Evolutionary conservation across 2,329 filamentous ascomycete genomes (phyloP), one percentile per base, ranked within the genome.

Genomic region (Geosmithia morbida): DNA sequence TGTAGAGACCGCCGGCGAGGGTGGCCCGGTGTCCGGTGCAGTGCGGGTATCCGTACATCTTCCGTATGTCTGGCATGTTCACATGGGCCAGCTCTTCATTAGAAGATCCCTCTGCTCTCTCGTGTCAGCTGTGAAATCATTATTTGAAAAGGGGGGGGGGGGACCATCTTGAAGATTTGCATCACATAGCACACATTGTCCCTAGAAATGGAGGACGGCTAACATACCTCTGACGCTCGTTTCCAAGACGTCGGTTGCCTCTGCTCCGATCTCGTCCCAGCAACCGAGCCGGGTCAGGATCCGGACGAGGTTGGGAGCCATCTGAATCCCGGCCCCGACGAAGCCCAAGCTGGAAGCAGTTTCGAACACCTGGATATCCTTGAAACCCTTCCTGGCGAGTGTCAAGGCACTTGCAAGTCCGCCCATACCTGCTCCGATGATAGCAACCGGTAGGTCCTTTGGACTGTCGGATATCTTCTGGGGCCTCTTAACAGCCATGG

Each of bases 311-410:
- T 92, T 92, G 1, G 85, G 85, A 0, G 86, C 85, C 48, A 90
- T 69, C 61, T 92, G 86, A 54, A 90, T 90, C 5, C 86, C 86
- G 1, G 86, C 86, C 18, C 86, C 86, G 1, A 90, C 85, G 55
- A 90, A 90, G 5, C 85, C 85, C 3, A 90, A 71, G 53, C 79
- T 75, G 4, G 81, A 76, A 0, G 85, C 85, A 37, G 72, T 75
- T 60, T 90, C 86, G 60, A 80, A 90, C 46, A 90, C 77, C 48
- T 82, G 70, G 56, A 90, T 81, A 49, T 83, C 68, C 52, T 70
- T 76, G 64, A 90, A 89, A 7, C 85, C 86, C 55, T 81, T 79
- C 64, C 83, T 83, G 41, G 85, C 84, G 37, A 90, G 73, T 13
- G 84, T 77, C 37, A 90, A 72, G 7, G 85, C 84, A 46, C 71